Percentiles rank a stretch among this genome's conserved stretches.
Evolutionary conservation across 768 basidiomycete genomes (phyloP).

Genomic region (Leucogyrophana mollusca): DNA sequence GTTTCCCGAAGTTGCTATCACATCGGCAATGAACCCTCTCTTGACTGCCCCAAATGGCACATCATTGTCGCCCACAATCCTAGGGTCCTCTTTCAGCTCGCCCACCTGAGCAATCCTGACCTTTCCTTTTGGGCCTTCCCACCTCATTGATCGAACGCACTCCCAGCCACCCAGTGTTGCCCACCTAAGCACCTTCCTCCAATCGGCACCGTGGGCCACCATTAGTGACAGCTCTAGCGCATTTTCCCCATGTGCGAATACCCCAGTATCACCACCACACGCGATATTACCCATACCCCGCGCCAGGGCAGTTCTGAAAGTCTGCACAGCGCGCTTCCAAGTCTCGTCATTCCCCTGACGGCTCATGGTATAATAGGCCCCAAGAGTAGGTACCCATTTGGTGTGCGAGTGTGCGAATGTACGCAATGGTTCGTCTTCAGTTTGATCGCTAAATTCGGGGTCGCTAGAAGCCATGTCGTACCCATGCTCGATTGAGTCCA

Average conservation of each 20-base stretch:
- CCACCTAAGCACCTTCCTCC: slow-evolving; percentile 55
- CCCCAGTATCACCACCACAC: slow-evolving; percentile 65
- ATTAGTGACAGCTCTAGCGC: slow-evolving; percentile 60
- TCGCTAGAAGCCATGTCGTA: slow-evolving; percentile 20
- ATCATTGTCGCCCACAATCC: slow-evolving; percentile 43
- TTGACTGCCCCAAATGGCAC: slow-evolving; percentile 55
- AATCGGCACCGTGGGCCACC: slow-evolving; percentile 53
- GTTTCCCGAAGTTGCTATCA: slow-evolving; percentile 38
- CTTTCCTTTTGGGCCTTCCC: slow-evolving; percentile 36
- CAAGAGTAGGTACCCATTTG: slow-evolving; percentile 60
- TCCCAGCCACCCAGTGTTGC: slow-evolving; percentile 60
- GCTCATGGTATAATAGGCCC: slow-evolving; percentile 41
- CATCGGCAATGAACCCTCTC: slow-evolving; percentile 56
- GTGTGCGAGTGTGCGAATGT: slow-evolving; percentile 28
- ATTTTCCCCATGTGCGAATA: slow-evolving; percentile 61
- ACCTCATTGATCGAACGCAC: slow-evolving; percentile 46
- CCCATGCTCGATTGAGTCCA: slow-evolving; percentile 64
- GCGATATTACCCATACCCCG: slow-evolving; percentile 48
- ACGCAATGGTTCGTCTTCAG: slow-evolving; percentile 13
- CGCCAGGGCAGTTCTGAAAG: slow-evolving; percentile 47
- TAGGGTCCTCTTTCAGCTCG: slow-evolving; percentile 22
- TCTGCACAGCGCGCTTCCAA: slow-evolving; percentile 38
- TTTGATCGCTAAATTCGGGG: neutral
- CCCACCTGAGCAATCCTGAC: slow-evolving; percentile 25
- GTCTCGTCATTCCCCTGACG: slow-evolving; percentile 9